Percentiles rank a stretch among this genome's conserved stretches.
Evolutionary conservation across 495 filamentous ascomycete species (phyloP).

Genomic region (Lasiosphaeria hispida): DNA sequence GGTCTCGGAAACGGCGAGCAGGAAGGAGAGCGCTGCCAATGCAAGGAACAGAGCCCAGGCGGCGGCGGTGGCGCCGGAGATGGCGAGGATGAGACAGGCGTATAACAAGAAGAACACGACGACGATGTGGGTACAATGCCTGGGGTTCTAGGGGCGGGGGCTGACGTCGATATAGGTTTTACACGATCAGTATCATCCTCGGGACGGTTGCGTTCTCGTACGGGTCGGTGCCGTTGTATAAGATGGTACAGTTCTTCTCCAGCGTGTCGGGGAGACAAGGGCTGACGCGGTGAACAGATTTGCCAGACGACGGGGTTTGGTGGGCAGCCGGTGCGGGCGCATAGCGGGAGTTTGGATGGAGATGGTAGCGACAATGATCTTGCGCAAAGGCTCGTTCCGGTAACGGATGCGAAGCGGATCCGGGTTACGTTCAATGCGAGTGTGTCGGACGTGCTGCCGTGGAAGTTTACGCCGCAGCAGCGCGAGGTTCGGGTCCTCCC

Average conservation of each 20-base stretch:
- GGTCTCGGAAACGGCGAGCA: conserved; percentile 20
- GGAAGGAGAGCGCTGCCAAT: no score
- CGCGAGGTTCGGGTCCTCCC: conserved; percentile 93
- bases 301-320: conserved; percentile 96
- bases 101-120: conserved; percentile 59
- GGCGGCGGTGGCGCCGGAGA: conserved; percentile 36
- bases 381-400: conserved; percentile 69
- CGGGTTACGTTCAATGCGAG: conserved; percentile 95
- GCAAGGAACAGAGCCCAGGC: conserved; percentile 13
- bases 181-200: conserved; percentile 79
- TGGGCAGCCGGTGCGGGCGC: conserved; percentile 86
- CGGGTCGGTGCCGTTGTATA: conserved; percentile 95
- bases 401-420: conserved; percentile 77
- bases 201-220: conserved; percentile 91
- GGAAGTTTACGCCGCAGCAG: conserved; percentile 97
- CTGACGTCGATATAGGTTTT: conserved; percentile 56
- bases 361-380: conserved; percentile 56
- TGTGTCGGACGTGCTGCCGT: conserved; percentile 90
- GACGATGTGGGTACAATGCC: conserved; percentile 42
- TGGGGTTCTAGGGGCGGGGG: neutral
- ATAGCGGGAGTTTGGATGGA: conserved; percentile 43
- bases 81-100: conserved; percentile 54
- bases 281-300: conserved; percentile 55
- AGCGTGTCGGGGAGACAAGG: neutral
- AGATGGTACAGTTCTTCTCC: conserved; percentile 63